These are phyloP conservation scores for Fusarium sp. DNA, from an alignment of 2,329 filamentous ascomycete species.

Conservation along the genomic window DNA sequence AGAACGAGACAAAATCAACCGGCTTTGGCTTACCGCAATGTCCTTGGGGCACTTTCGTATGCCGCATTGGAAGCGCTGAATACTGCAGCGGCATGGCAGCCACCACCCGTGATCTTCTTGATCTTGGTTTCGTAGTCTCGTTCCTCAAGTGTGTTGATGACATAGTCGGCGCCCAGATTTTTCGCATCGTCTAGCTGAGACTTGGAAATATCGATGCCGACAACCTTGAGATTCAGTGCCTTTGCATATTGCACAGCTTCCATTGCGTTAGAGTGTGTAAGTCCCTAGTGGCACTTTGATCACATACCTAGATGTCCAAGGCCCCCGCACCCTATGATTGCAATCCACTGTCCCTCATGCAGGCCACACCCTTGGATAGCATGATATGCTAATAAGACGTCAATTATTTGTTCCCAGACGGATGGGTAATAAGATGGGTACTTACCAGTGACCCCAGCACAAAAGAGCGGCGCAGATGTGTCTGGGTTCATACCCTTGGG, in stretches of 20 bases:
- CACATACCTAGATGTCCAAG: slow-evolving; percentile 51
- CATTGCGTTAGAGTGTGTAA: neutral
- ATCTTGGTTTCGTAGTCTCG: slow-evolving; percentile 53
- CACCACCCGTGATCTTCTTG: slow-evolving; percentile 56
- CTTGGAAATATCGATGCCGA: slow-evolving; percentile 59
- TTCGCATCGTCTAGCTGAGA: slow-evolving; percentile 54
- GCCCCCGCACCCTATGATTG: slow-evolving; percentile 58
- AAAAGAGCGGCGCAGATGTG: slow-evolving; percentile 58
- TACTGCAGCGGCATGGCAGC: slow-evolving; percentile 55
- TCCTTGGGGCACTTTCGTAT: slow-evolving; percentile 45
- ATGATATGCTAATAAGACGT: slow-evolving; percentile 46
- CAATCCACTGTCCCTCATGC: slow-evolving; percentile 54
- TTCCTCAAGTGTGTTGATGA: slow-evolving; percentile 55
- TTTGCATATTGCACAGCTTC: slow-evolving; percentile 59
- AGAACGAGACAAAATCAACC: neutral
- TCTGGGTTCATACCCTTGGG: slow-evolving; percentile 47
- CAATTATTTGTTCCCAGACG: neutral
- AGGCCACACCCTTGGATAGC: slow-evolving; percentile 53
- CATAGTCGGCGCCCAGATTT: slow-evolving; percentile 54
- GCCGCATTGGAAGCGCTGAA: slow-evolving; percentile 49
- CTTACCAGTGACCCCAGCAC: slow-evolving; percentile 59
- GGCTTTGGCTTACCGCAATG: slow-evolving; percentile 46
- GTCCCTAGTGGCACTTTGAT: neutral
- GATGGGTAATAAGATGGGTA: neutral
- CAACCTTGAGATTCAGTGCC: slow-evolving; percentile 57